A percentile compares a stretch with the other conserved stretches of the same genome.
Conservation (phyloP, 305 asterid species). For the Fraxinus sp. region DNA sequence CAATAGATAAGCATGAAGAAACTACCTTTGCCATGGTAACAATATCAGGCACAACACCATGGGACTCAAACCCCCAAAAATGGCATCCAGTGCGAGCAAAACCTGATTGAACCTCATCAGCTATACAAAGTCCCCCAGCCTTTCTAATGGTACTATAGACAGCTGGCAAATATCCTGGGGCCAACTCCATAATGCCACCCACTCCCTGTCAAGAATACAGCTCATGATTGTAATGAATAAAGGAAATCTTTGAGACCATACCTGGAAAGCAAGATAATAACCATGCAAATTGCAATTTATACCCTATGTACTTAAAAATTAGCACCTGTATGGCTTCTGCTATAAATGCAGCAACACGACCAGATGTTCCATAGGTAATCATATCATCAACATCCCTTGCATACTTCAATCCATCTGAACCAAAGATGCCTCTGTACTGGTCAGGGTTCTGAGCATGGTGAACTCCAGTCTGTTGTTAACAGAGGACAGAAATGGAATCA, state of each 20-base stretch:
- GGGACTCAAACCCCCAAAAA: constrained; percentile 93
- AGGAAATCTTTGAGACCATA: background rate
- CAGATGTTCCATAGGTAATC: constrained; percentile 76
- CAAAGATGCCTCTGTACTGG: constrained; percentile 76
- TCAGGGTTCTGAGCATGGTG: constrained; percentile 84
- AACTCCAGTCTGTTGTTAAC: constrained; percentile 65
- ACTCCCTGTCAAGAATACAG: constrained; percentile 62
- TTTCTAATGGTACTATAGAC: constrained; percentile 63
- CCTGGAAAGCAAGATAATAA: background rate
- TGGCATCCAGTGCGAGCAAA: constrained; percentile 78
- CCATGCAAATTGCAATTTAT: background rate
- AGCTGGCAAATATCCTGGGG: constrained; percentile 89
- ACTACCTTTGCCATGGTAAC: constrained; percentile 91
- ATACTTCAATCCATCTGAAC: constrained; percentile 71
- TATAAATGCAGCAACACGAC: constrained; percentile 76
- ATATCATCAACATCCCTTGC: constrained; percentile 83
- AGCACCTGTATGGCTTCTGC: constrained; percentile 88
- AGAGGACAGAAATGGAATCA: background rate
- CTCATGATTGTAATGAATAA: background rate
- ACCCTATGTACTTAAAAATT: constrained; percentile 45
- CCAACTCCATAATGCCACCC: constrained; percentile 93
- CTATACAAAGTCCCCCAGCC: constrained; percentile 84
- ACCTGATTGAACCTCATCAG: constrained; percentile 85
- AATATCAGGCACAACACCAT: constrained; percentile 84
- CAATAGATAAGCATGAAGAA: background rate